Evolutionary conservation across 805 yeast genomes (phyloP), one percentile per base, ranked within the genome.

Genomic region (Ogataea ganodermae): DNA sequence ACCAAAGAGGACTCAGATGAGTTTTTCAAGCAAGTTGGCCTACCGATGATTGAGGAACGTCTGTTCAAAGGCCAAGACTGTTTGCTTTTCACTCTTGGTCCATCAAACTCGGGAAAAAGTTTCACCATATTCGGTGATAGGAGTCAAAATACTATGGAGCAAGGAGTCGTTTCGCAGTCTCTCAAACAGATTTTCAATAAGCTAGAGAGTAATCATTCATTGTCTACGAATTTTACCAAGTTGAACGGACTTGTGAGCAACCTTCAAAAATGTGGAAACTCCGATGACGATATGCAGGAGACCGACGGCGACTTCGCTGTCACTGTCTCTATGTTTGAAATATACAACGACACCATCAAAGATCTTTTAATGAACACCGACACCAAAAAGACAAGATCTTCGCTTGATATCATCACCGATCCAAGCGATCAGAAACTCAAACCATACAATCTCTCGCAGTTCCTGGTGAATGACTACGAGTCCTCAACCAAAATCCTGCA

Each of bases 61-160:
- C 46, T 64, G 3, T 46, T 65, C 2, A 69, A 67, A 22, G 56
- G 56, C 7, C 62, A 65, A 16, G 81, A 78, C 52, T 68, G 73
- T 17, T 61, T 73, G 7, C 53, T 77, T 24, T 74, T 79, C 53
- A 69, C 80, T 0, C 55, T 79, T 54, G 84, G 84, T 1, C 78
- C 83, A 27, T 73, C 82, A 0, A 77, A 76, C 28, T 70, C 79
- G 5, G 83, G 83, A 2, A 79, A 79, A 51, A 64, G 70, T 9
- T 65, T 61, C 48, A 62, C 76, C 1, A 51, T 73, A 3, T 67
- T 71, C 48, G 71, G 75, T 22, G 61, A 63, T 47, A 36, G 24
- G 16, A 23, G 16, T 6, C 37, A 18, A 20, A 60, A 46, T 10
- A 36, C 47, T 17, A 51, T 46, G 4, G 35, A 36, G 5, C 45